Evolutionary conservation across 2,329 filamentous ascomycete genomes (phyloP).

Genomic region (Phyllosticta paracitricarpa): DNA sequence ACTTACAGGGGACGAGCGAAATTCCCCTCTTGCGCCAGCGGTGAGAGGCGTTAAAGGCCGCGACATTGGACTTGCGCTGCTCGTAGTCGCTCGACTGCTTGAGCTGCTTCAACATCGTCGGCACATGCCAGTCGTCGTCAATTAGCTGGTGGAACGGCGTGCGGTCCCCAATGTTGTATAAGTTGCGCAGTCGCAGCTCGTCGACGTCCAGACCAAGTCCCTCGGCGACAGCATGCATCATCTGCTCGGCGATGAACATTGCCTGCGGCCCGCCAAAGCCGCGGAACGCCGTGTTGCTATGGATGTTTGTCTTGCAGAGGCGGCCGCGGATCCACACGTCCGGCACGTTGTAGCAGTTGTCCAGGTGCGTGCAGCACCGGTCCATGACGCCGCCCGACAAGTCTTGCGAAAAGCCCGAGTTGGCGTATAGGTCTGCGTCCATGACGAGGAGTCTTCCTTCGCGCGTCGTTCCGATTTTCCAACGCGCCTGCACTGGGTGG

Average conservation of each 20-base stretch:
- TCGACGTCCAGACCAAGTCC: slow-evolving; percentile 76
- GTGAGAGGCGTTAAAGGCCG: slow-evolving; percentile 68
- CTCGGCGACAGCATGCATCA: slow-evolving; percentile 83
- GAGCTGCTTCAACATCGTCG: slow-evolving; percentile 82
- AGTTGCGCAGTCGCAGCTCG: slow-evolving; percentile 68
- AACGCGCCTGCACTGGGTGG: slow-evolving; percentile 78
- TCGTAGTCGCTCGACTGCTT: slow-evolving; percentile 63
- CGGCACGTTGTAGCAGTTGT: slow-evolving; percentile 80
- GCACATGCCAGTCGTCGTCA: slow-evolving; percentile 78
- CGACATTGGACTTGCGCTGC: slow-evolving; percentile 56
- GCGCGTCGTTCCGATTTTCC: slow-evolving; percentile 87
- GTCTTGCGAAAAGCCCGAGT: slow-evolving; percentile 68
- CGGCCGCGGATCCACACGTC: slow-evolving; percentile 76
- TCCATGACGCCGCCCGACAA: slow-evolving; percentile 70
- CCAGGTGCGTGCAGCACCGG: slow-evolving; percentile 72
- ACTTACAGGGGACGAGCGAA: slow-evolving; percentile 84
- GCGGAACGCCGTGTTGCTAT: slow-evolving; percentile 92
- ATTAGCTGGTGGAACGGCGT: slow-evolving; percentile 88
- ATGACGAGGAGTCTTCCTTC: slow-evolving; percentile 87
- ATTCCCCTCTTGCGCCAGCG: slow-evolving; percentile 90
- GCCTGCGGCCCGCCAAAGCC: slow-evolving; percentile 93
- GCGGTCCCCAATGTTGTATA: slow-evolving; percentile 64
- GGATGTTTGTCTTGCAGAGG: slow-evolving; percentile 85
- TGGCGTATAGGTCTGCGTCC: slow-evolving; percentile 82
- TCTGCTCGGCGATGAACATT: slow-evolving; percentile 81